phyloP scores from a whole-genome alignment of 2,329 filamentous ascomycete species.

The Trichoderma harzianum region DNA sequence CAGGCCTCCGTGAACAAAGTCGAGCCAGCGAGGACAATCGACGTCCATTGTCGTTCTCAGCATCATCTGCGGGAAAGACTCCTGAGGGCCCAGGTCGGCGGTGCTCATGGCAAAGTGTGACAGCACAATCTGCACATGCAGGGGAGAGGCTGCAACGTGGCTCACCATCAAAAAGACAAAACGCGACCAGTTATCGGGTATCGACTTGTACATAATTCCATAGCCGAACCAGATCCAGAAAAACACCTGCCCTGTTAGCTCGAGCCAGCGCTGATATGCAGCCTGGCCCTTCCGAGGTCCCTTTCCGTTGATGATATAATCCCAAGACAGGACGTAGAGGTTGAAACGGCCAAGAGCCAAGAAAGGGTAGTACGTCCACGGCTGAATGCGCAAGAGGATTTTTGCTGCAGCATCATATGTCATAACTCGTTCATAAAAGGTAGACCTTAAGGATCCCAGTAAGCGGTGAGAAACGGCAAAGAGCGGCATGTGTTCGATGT shows the following conservation, averaged over 20 bases:
- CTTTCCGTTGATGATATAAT: constrained; percentile 54
- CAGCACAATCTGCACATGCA: constrained; percentile 70
- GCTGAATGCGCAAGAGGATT: constrained; percentile 57
- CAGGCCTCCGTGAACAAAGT: constrained; percentile 68
- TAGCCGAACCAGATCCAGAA: constrained; percentile 66
- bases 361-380: constrained; percentile 66
- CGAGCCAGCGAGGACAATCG: constrained; percentile 67
- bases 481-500: constrained; percentile 65
- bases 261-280: constrained; percentile 65
- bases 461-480: constrained; percentile 66
- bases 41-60: constrained; percentile 72
- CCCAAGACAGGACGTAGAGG: constrained; percentile 65
- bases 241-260: constrained; percentile 58
- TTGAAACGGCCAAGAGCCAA: constrained; percentile 70
- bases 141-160: constrained; percentile 63
- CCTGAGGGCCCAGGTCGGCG: constrained; percentile 58
- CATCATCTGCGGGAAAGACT: constrained; percentile 68
- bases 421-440: constrained; percentile 64
- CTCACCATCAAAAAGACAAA: constrained; percentile 61
- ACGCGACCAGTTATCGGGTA: constrained; percentile 57
- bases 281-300: constrained; percentile 54
- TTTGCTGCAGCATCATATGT: constrained; percentile 60
- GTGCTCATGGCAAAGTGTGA: constrained; percentile 72
- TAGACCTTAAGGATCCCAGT: constrained; percentile 60
- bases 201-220: constrained; percentile 55